These are phyloP conservation scores for Acanthamoeba quina DNA, from an alignment of 208 protist genomes.

Conservation along the genomic window DNA sequence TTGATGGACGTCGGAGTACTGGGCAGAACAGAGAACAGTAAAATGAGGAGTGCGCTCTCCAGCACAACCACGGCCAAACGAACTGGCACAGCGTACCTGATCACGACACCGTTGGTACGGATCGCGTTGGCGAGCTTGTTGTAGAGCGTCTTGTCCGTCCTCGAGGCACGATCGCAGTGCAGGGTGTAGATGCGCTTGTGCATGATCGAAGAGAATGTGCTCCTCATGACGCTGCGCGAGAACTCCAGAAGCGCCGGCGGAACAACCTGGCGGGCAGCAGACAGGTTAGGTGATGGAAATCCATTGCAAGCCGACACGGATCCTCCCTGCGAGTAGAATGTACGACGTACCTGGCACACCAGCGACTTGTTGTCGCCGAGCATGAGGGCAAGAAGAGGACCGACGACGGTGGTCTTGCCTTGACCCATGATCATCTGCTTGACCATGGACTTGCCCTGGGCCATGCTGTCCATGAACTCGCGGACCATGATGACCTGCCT, in stretches of 20 bases:
- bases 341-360: slow-evolving; percentile 88
- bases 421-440: slow-evolving; percentile 97
- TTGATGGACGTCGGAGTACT: slow-evolving; percentile 95
- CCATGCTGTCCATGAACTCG: slow-evolving; percentile 91
- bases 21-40: slow-evolving; percentile 83
- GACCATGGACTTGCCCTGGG: slow-evolving; percentile 90
- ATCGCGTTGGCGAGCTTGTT: slow-evolving; percentile 75
- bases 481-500: slow-evolving; percentile 95
- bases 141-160: slow-evolving; percentile 36
- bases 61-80: neutral
- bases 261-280: slow-evolving; percentile 86
- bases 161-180: slow-evolving; percentile 81
- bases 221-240: slow-evolving; percentile 92
- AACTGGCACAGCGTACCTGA: slow-evolving; percentile 28
- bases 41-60: neutral
- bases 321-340: too few relatives aligned
- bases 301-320: too few relatives aligned
- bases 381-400: slow-evolving; percentile 94
- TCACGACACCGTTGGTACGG: slow-evolving; percentile 69
- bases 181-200: slow-evolving; percentile 92
- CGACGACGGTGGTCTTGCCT: slow-evolving; percentile 96
- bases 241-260: slow-evolving; percentile 95
- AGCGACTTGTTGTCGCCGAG: slow-evolving; percentile 94
- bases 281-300: too few relatives aligned
- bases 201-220: slow-evolving; percentile 94